Evolutionary conservation across 768 basidiomycete species (phyloP), one percentile per base, ranked within the genome.

Genomic region (Cystobasidium ongulense): DNA sequence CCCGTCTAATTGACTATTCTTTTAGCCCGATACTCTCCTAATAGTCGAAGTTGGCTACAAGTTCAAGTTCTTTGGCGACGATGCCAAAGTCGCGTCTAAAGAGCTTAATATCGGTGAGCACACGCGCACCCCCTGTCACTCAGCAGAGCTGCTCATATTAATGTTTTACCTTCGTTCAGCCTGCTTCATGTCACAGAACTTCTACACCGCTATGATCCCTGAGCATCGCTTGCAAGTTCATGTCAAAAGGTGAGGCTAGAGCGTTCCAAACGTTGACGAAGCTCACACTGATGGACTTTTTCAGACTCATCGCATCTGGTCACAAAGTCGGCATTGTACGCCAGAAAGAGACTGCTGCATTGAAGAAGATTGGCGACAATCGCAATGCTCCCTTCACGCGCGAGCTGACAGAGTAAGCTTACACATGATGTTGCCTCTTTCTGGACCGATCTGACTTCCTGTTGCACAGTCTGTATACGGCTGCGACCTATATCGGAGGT

Each of bases 311-410:
- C 33, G 87, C 89, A 3, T 85, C 86, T 73, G 92, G 91, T 0
- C 84, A 91, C 79, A 88, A 89, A 80, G 91, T 92, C 41, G 92
- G 92, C 1, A 85, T 94, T 33, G 88, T 92, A 1, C 84, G 87
- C 27, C 92, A 94, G 79, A 85, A 84, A 0, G 92, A 94, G 81
- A 93, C 92, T 0, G 90, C 92, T 21, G 92, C 92, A 0, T 84
- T 94, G 62, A 94, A 94, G 83, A 92, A 90, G 82, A 87, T 84
- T 1, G 84, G 90, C 61, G 88, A 90, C 74, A 92, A 87, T 74
- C 85, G 87, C 65, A 89, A 88, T 76, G 84, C 85, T 0, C 86
- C 87, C 0, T 95, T 94, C 77, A 86, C 87, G 27, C 85, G 92
- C 43, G 84, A 87, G 78, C 79, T 97, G 11, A 88, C 88, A 0